Evolutionary conservation across 1,139 yeast genomes (phyloP).

Genomic region (Saccharomycopsis hybrid): DNA sequence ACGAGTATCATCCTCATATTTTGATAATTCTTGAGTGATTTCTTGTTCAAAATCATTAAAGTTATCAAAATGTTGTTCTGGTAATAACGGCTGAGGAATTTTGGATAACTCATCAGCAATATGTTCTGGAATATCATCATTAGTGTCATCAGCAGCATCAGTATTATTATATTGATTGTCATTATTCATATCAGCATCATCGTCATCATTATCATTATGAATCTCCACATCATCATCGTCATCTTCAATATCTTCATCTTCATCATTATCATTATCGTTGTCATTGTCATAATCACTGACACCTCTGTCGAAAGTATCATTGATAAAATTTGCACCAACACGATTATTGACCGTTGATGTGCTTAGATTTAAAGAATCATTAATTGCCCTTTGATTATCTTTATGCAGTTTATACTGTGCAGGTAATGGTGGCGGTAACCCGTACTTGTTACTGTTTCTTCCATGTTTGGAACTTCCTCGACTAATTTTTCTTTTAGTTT

Average conservation of each 20-base stretch:
- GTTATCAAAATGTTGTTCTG: conserved; percentile 21
- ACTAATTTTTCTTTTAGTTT: conserved; percentile 19
- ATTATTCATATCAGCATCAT: background rate
- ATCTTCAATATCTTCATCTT: background rate
- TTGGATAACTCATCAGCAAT: conserved; percentile 18
- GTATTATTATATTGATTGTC: no score
- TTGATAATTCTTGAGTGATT: conserved; percentile 14
- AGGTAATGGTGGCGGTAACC: background rate
- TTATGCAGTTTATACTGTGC: no score
- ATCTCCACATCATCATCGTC: background rate
- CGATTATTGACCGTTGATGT: conserved; percentile 3
- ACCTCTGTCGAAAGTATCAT: conserved; percentile 17
- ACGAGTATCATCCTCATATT: background rate
- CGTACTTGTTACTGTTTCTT: background rate
- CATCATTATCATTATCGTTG: conserved; percentile 5
- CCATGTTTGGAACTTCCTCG: background rate
- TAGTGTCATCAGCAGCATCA: no score
- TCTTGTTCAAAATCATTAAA: conserved; percentile 17
- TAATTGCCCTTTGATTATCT: background rate
- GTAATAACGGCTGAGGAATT: conserved; percentile 20
- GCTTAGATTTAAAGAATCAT: conserved; percentile 3
- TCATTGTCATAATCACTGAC: background rate
- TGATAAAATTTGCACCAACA: conserved; percentile 10
- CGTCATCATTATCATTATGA: background rate
- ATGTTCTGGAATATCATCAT: conserved; percentile 4